These are phyloP conservation scores for Bryum argenteum DNA, from an alignment of 225 moss, liverwort and hornwort species.

Conservation along the genomic window DNA sequence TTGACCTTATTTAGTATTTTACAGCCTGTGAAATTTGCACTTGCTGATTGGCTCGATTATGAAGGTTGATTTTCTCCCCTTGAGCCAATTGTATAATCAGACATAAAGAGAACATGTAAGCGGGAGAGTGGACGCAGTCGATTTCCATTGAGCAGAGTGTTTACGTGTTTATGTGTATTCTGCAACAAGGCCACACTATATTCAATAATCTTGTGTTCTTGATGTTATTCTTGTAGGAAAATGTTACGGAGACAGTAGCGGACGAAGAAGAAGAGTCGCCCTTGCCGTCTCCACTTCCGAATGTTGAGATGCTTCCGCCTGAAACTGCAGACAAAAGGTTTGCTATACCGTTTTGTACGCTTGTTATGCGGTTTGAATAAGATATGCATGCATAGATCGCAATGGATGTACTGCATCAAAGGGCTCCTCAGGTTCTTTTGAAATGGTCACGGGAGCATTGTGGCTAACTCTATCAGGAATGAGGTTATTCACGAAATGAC, in stretches of 20 bases:
- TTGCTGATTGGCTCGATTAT: not conserved
- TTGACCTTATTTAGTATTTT: not conserved
- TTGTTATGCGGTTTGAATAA: not conserved
- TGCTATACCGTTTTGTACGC: not conserved
- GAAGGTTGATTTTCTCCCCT: constrained; percentile 1
- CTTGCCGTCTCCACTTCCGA: constrained; percentile 28
- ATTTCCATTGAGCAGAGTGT: constrained; percentile 11
- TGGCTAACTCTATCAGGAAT: constrained; percentile 3
- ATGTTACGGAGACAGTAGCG: constrained; percentile 23
- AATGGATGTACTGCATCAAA: constrained; percentile 2
- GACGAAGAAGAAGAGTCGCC: constrained; percentile 33
- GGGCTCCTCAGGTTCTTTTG: not conserved
- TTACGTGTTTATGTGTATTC: constrained; percentile 7
- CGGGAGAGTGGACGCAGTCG: not conserved
- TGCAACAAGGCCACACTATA: constrained; percentile 11
- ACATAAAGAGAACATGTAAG: not conserved
- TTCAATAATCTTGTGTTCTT: constrained; percentile 21
- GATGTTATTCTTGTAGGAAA: constrained; percentile 42
- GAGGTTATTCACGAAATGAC: not conserved
- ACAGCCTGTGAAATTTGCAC: not conserved
- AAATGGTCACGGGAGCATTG: constrained; percentile 10
- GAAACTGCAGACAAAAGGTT: constrained; percentile 80
- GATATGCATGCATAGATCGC: not conserved
- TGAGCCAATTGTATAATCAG: not conserved
- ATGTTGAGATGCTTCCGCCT: constrained; percentile 59